A percentile compares a stretch with the other conserved stretches of the same genome.
Evolutionary conservation across 257 asterid species (phyloP).

Genomic region (Nemophila menziesii): DNA sequence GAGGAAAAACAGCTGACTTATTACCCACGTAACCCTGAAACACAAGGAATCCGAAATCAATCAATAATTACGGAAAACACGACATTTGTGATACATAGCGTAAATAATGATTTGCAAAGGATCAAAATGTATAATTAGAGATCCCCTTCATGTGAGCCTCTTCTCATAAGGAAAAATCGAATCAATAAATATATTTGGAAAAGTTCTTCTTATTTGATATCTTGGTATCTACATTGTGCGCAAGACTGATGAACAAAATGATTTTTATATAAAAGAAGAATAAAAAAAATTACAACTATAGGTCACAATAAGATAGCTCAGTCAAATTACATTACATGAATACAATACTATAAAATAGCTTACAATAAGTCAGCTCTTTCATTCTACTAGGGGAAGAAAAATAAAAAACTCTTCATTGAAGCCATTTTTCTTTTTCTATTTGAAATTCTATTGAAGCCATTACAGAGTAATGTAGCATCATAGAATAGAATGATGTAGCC

Average conservation of each 20-base stretch:
- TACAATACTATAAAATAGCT: not conserved
- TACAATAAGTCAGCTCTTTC: not conserved
- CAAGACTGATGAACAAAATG: not conserved
- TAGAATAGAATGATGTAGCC: no score
- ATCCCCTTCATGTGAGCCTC: not conserved
- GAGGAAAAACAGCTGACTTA: conserved; percentile 95
- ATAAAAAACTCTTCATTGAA: no score
- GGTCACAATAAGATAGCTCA: not conserved
- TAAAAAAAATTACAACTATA: not conserved
- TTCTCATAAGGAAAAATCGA: not conserved
- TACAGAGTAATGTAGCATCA: not conserved
- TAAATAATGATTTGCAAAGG: not conserved
- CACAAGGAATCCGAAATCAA: conserved; percentile 8
- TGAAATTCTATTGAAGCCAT: conserved; percentile 1
- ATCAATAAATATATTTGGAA: not conserved
- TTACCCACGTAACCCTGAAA: conserved; percentile 93
- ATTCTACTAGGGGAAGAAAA: no score
- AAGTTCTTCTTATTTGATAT: not conserved
- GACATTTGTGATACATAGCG: not conserved
- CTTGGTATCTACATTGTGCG: not conserved
- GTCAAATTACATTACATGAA: not conserved
- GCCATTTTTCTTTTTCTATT: no score
- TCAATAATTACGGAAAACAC: not conserved
- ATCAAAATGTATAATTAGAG: not conserved
- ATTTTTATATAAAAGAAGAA: not conserved